A percentile compares a stretch with the other conserved stretches of the same genome.
Conservation (phyloP, 179 eudicot genomes). For the Beta lomatogona region DNA sequence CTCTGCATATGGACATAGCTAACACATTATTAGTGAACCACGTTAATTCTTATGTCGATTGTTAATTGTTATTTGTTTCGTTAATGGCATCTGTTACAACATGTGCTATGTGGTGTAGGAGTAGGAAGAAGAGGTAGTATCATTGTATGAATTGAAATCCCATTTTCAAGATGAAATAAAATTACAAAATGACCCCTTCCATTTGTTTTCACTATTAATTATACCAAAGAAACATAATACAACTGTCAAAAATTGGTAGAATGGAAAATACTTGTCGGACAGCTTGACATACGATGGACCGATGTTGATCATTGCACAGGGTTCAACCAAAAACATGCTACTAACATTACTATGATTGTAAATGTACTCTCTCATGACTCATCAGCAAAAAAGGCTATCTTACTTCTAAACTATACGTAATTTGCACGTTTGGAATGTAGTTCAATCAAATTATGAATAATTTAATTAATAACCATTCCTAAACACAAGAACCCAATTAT, state of each 20-base stretch:
- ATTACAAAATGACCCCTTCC: too few relatives aligned
- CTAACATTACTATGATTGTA: slow-evolving; percentile 8
- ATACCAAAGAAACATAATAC: not conserved
- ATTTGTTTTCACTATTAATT: too few relatives aligned
- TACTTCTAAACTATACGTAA: slow-evolving; percentile 17
- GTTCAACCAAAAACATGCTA: slow-evolving; percentile 14
- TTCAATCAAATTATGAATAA: not conserved
- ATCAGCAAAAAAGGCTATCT: not conserved
- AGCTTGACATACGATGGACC: slow-evolving; percentile 21
- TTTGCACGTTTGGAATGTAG: slow-evolving; percentile 23
- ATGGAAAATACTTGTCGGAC: slow-evolving; percentile 16
- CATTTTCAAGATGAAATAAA: too few relatives aligned
- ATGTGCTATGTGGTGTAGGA: too few relatives aligned
- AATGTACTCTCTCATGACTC: not conserved
- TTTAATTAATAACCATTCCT: not conserved
- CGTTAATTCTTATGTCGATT: too few relatives aligned
- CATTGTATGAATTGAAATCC: too few relatives aligned
- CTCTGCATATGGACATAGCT: too few relatives aligned
- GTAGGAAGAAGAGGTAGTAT: too few relatives aligned
- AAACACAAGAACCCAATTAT: too few relatives aligned
- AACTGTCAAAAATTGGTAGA: slow-evolving; percentile 3
- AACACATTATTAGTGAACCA: too few relatives aligned
- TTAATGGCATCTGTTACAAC: too few relatives aligned
- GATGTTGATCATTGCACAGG: slow-evolving; percentile 24
- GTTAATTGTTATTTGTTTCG: too few relatives aligned